phyloP scores from a whole-genome alignment of 257 asterid species.

The Schizonepeta tenuifolia region DNA sequence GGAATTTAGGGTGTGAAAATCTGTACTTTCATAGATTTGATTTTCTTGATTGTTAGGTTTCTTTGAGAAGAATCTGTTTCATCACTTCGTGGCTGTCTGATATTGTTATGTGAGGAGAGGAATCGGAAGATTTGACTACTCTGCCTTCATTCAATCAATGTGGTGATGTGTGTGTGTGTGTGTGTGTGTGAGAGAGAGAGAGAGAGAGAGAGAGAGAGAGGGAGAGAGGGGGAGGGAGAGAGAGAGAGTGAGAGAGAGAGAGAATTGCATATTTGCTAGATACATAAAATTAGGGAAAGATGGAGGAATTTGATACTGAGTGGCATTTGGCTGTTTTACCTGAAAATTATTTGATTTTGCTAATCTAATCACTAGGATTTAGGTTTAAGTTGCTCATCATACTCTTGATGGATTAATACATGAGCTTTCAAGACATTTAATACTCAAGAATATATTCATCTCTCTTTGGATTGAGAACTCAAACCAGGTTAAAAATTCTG shows the following conservation, averaged over 20 bases:
- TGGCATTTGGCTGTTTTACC: background rate
- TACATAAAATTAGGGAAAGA: background rate
- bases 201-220: background rate
- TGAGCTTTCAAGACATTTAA: background rate
- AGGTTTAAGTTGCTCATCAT: background rate
- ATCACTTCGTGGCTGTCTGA: background rate
- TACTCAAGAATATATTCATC: background rate
- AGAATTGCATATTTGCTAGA: background rate
- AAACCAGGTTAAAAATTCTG: background rate
- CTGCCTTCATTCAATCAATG: constrained; percentile 1
- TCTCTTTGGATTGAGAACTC: background rate
- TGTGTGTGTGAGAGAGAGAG: no score
- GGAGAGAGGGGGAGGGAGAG: background rate
- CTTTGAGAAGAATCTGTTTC: background rate
- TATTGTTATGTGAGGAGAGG: constrained; percentile 13
- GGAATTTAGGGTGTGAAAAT: background rate
- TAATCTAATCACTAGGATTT: background rate
- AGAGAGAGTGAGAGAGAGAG: no score
- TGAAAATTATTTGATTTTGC: background rate
- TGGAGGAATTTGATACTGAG: background rate
- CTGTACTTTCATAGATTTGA: constrained; percentile 5
- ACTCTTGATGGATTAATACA: background rate
- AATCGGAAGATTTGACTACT: background rate
- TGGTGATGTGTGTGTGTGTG: no score
- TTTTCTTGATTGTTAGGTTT: background rate